phyloP scores from a whole-genome alignment of 208 protist genomes.

The Acanthamoeba lenticulata region DNA sequence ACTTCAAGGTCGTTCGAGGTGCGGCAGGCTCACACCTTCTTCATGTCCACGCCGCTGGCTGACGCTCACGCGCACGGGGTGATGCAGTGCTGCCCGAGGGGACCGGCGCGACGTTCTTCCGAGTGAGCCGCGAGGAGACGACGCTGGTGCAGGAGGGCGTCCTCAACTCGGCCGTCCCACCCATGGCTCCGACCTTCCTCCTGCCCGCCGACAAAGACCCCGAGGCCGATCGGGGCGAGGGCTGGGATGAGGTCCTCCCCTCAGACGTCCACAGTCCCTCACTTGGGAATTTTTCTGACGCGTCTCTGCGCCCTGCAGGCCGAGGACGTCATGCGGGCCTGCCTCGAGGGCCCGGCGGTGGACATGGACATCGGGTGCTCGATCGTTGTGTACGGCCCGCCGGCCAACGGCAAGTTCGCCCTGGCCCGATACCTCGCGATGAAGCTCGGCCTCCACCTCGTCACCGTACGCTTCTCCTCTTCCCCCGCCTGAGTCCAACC shows the following conservation, averaged over 20 bases:
- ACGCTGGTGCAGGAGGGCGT: slow-evolving; percentile 54
- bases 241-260: slow-evolving; percentile 45
- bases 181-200: not conserved
- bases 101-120: slow-evolving; percentile 30
- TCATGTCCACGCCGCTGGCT: not conserved
- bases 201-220: not conserved
- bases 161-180: slow-evolving; percentile 52
- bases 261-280: too few species aligned
- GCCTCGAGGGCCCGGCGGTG: not conserved
- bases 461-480: slow-evolving; percentile 3
- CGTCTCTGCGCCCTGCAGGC: not conserved
- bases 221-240: not conserved
- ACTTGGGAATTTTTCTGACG: not conserved
- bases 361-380: slow-evolving; percentile 34
- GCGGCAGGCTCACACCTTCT: not conserved
- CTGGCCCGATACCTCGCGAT: slow-evolving; percentile 43
- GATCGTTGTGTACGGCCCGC: slow-evolving; percentile 56
- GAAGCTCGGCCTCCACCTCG: slow-evolving; percentile 56
- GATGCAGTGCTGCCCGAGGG: not conserved
- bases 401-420: slow-evolving; percentile 56
- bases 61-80: not conserved
- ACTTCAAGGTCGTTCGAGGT: slow-evolving; percentile 58
- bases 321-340: slow-evolving; percentile 7
- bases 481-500: not conserved
- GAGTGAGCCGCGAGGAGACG: slow-evolving; percentile 44